Conservation (phyloP, 2,329 filamentous ascomycete species). For the Colletotrichum shisoi region DNA sequence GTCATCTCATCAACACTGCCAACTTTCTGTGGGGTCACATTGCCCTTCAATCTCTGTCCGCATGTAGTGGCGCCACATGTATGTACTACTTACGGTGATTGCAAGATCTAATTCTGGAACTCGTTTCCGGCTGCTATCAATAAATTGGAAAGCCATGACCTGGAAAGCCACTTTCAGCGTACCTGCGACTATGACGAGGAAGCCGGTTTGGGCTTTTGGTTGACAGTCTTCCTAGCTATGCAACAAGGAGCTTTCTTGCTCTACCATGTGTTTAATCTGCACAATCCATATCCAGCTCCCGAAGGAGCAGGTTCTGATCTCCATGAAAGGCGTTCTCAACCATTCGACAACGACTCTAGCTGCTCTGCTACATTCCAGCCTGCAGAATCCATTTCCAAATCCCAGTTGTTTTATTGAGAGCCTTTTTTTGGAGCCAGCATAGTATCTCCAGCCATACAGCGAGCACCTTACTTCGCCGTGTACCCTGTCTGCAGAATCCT, state of each 20-base stretch:
- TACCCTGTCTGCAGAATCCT: not conserved
- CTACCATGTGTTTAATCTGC: not conserved
- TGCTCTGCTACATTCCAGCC: not conserved
- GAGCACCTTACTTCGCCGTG: too few relatives aligned
- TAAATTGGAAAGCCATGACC: not conserved
- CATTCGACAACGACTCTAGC: not conserved
- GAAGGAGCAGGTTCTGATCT: not conserved
- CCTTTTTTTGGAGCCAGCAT: not conserved
- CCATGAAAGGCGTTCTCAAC: not conserved
- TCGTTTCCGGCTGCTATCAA: not conserved
- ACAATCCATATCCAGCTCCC: not conserved
- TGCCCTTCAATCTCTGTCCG: too few relatives aligned
- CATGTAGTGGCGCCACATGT: too few relatives aligned
- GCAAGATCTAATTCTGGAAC: too few relatives aligned
- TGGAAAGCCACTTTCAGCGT: not conserved
- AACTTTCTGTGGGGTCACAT: too few relatives aligned
- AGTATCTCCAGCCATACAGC: not conserved
- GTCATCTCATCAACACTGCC: too few relatives aligned
- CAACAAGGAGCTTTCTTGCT: not conserved
- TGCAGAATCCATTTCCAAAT: not conserved
- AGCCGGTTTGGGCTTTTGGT: not conserved
- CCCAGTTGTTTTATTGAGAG: not conserved
- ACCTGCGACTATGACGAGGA: not conserved
- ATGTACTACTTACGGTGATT: too few relatives aligned
- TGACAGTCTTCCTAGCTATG: not conserved